These are phyloP conservation scores for Dalbergia oliveri DNA, from an alignment of 306 rosid species.

Conservation along the genomic window DNA sequence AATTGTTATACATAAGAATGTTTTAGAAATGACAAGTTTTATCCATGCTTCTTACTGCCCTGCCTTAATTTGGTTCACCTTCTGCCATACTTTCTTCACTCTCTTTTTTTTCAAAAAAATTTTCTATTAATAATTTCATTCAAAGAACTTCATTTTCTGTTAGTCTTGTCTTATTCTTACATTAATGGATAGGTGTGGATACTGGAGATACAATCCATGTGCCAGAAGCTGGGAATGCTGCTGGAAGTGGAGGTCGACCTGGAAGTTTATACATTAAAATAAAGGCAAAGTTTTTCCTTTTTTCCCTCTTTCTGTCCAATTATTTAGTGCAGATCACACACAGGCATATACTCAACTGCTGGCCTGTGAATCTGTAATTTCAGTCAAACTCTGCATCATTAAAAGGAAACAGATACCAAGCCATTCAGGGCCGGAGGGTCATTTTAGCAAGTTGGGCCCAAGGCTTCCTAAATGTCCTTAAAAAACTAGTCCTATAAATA, in stretches of 20 bases:
- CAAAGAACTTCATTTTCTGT: constrained; percentile 2
- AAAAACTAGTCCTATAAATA: neutral
- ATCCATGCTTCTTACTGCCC: constrained; percentile 26
- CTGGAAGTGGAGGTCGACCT: constrained; percentile 70
- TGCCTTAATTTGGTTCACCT: constrained; percentile 32
- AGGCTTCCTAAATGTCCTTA: constrained; percentile 10
- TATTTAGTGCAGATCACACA: constrained; percentile 32
- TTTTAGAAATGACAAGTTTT: constrained; percentile 34
- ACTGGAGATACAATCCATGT: constrained; percentile 94
- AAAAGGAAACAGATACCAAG: neutral
- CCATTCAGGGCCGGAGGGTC: constrained; percentile 3
- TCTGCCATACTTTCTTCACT: constrained; percentile 1
- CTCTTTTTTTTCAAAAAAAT: too few species aligned
- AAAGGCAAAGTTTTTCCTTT: constrained; percentile 59
- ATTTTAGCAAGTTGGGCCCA: constrained; percentile 21
- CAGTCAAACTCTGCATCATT: constrained; percentile 7
- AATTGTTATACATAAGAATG: constrained; percentile 26
- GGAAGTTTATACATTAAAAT: constrained; percentile 84
- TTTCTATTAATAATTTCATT: neutral
- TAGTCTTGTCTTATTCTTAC: constrained; percentile 24
- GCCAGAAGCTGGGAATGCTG: constrained; percentile 91
- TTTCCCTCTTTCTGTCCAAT: neutral
- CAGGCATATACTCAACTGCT: constrained; percentile 33
- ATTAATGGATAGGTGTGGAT: constrained; percentile 78
- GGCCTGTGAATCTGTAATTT: constrained; percentile 26